phyloP scores from a whole-genome alignment of 1,284 basidiomycete species.

The Golubevia sp. region DNA sequence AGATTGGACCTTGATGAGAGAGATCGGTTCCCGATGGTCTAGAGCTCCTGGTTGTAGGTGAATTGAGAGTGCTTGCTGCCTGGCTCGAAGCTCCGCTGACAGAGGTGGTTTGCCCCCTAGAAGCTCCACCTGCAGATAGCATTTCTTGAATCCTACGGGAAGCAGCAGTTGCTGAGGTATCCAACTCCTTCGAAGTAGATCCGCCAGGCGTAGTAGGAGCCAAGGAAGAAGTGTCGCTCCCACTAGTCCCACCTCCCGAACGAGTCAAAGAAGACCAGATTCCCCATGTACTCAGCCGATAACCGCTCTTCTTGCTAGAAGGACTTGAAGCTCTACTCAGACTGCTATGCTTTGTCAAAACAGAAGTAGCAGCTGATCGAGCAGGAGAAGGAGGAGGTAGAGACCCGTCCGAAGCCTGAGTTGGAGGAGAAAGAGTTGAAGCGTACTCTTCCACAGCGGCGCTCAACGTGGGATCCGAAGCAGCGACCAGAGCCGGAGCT shows the following conservation, averaged over 20 bases:
- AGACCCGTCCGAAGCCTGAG: background rate
- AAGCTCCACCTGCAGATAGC: no score
- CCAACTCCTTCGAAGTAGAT: background rate
- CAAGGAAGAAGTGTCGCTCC: background rate
- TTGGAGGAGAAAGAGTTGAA: background rate
- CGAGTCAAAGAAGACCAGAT: background rate
- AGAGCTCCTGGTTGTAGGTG: constrained; percentile 18
- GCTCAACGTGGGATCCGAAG: constrained; percentile 20
- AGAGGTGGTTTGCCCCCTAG: constrained; percentile 24
- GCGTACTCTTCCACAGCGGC: background rate
- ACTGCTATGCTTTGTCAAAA: background rate
- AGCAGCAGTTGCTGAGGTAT: constrained; percentile 21
- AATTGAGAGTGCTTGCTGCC: constrained; percentile 7
- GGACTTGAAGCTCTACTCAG: background rate
- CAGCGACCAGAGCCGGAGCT: constrained; percentile 35
- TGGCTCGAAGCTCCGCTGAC: constrained; percentile 12
- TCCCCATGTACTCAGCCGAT: background rate
- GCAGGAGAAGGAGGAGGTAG: background rate
- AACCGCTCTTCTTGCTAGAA: background rate
- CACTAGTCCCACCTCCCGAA: constrained; percentile 1
- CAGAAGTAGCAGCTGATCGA: background rate
- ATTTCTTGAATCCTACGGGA: constrained; percentile 41
- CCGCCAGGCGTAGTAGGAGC: background rate
- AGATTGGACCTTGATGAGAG: constrained; percentile 29
- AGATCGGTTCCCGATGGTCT: constrained; percentile 29